These are phyloP conservation scores for Solanum appendiculatum DNA, from an alignment of 257 asterid species.

Conservation along the genomic window DNA sequence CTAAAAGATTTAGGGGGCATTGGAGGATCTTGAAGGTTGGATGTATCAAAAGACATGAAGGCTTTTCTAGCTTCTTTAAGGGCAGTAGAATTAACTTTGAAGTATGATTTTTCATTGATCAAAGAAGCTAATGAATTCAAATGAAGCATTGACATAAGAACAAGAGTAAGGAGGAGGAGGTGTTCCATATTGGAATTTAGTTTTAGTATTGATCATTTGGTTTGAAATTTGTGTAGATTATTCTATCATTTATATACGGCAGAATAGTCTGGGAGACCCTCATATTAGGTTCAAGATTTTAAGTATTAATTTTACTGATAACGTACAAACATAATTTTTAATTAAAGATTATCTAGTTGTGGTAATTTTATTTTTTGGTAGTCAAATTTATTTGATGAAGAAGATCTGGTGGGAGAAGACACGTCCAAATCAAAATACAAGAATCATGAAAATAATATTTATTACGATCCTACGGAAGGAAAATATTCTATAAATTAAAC, in stretches of 20 bases:
- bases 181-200: not conserved
- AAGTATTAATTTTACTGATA: no score
- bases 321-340: not conserved
- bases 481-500: no score
- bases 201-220: not conserved
- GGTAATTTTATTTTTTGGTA: not conserved
- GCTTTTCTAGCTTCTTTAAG: not conserved
- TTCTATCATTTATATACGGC: not conserved
- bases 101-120: not conserved
- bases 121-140: not conserved
- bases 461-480: not conserved
- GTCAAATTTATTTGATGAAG: not conserved
- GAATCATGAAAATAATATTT: no score
- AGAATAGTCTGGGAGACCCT: not conserved
- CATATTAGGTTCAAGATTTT: no score
- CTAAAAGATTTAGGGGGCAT: not conserved
- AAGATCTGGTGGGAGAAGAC: not conserved
- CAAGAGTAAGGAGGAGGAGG: not conserved
- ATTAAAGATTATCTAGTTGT: not conserved
- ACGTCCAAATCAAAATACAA: not conserved
- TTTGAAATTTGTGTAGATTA: not conserved
- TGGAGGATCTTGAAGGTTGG: not conserved
- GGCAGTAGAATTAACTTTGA: not conserved
- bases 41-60: not conserved
- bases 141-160: not conserved